Evolutionary conservation across 176 grass and related monocot genomes (phyloP).

Genomic region (Luzula sylvatica): DNA sequence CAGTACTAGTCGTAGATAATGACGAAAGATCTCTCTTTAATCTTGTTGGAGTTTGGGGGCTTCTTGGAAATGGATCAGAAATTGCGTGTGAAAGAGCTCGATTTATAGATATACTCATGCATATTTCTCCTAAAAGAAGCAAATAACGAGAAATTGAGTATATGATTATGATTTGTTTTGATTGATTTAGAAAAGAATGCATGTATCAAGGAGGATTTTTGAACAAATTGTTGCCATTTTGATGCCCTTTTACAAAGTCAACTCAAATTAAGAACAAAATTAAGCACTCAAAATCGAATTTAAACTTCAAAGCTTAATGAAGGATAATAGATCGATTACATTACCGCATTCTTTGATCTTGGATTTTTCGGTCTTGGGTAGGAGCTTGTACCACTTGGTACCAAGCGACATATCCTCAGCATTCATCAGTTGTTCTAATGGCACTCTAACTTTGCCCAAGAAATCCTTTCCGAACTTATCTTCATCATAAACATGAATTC

Average conservation of each 20-base stretch:
- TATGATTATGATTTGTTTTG: neutral
- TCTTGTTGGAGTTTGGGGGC: neutral
- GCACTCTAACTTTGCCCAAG: slow-evolving; percentile 57
- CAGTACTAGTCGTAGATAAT: neutral
- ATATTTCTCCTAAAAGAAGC: slow-evolving; percentile 62
- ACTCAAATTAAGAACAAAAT: neutral
- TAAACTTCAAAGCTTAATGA: neutral
- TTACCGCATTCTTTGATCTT: slow-evolving; percentile 66
- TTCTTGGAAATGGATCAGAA: neutral
- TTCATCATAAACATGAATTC: slow-evolving; percentile 53
- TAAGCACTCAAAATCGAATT: neutral
- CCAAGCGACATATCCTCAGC: slow-evolving; percentile 42
- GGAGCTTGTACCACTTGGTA: slow-evolving; percentile 57
- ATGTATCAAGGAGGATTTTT: neutral
- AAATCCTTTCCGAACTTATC: slow-evolving; percentile 66
- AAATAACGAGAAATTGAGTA: slow-evolving; percentile 17
- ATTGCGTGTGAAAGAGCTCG: neutral
- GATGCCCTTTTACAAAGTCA: neutral
- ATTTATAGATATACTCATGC: slow-evolving; percentile 46
- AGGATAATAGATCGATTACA: slow-evolving; percentile 2
- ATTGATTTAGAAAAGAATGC: slow-evolving; percentile 6
- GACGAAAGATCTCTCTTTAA: neutral
- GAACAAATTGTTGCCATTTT: neutral
- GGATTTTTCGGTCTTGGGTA: slow-evolving; percentile 58
- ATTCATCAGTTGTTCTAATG: slow-evolving; percentile 46